These are phyloP conservation scores for Podospora pseudopauciseta DNA, from an alignment of 495 filamentous ascomycete genomes.

Conservation along the genomic window DNA sequence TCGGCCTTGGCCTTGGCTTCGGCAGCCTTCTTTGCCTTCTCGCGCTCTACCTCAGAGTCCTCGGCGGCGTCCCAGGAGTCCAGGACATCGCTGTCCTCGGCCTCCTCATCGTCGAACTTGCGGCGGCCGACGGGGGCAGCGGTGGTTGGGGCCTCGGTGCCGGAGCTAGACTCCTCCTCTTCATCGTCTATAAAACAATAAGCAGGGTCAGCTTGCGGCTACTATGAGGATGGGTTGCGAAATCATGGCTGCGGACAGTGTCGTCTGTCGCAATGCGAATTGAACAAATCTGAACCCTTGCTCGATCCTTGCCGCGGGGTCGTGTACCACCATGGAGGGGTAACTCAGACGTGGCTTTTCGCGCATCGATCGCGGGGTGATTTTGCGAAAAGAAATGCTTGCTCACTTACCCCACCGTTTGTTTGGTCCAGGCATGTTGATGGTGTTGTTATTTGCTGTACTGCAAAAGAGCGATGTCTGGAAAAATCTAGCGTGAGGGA, in stretches of 20 bases:
- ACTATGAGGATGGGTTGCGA: slow-evolving; percentile 1
- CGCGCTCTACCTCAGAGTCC: slow-evolving; percentile 93
- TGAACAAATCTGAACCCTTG: not conserved
- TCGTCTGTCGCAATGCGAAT: not conserved
- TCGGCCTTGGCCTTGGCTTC: slow-evolving; percentile 87
- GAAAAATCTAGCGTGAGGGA: not conserved
- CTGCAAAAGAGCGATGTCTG: not conserved
- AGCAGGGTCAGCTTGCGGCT: slow-evolving; percentile 35
- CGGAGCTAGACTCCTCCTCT: slow-evolving; percentile 63
- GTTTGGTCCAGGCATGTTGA: slow-evolving; percentile 28
- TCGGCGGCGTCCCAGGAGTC: slow-evolving; percentile 98
- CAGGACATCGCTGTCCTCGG: slow-evolving; percentile 79
- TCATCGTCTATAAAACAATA: slow-evolving; percentile 47
- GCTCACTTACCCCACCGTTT: slow-evolving; percentile 38
- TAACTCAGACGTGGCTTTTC: slow-evolving; percentile 15
- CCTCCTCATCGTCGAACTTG: slow-evolving; percentile 93
- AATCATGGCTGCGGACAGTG: not conserved
- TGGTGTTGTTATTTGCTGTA: not conserved
- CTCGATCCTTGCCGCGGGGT: not conserved
- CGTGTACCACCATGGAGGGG: slow-evolving; percentile 9
- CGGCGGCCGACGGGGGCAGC: slow-evolving; percentile 48
- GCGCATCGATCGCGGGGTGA: slow-evolving; percentile 20
- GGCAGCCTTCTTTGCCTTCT: slow-evolving; percentile 83
- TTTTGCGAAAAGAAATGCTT: slow-evolving; percentile 18
- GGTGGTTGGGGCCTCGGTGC: slow-evolving; percentile 57